Percentiles rank a stretch among this genome's conserved stretches.
These are phyloP conservation scores for Mycena galericulata DNA, from an alignment of 768 basidiomycete genomes.

Conservation along the genomic window DNA sequence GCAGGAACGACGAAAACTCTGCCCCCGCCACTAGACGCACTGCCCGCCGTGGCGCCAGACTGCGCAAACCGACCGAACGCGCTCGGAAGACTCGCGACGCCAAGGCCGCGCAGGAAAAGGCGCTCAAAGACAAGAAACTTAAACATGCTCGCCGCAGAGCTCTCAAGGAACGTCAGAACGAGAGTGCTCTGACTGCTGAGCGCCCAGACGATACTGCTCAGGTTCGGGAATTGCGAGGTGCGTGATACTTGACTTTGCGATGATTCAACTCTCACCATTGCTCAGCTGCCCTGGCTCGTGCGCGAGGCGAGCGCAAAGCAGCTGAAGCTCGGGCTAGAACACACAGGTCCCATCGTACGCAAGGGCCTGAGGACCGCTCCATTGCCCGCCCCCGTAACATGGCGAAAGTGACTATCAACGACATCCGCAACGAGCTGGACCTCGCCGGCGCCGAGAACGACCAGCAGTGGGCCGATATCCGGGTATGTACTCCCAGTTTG, in stretches of 20 bases:
- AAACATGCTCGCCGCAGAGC: background rate
- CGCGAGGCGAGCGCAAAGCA: conserved; percentile 9
- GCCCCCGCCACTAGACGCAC: background rate
- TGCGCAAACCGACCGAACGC: background rate
- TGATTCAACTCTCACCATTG: background rate
- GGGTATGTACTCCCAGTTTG: background rate
- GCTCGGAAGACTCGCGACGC: background rate
- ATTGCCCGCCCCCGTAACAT: conserved; percentile 9
- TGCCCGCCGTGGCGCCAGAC: background rate
- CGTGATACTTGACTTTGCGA: background rate
- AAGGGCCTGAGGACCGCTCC: background rate
- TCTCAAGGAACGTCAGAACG: conserved; percentile 6
- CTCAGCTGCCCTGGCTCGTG: conserved; percentile 1
- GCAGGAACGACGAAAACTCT: background rate
- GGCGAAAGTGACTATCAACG: background rate
- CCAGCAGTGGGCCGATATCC: background rate
- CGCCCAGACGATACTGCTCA: conserved; percentile 1
- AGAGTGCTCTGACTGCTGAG: conserved; percentile 13
- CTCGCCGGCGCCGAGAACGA: background rate
- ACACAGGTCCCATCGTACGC: background rate
- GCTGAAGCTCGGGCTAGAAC: conserved; percentile 4
- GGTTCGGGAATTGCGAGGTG: conserved; percentile 11
- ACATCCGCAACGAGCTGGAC: background rate
- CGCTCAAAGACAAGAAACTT: background rate
- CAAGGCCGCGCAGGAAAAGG: background rate